phyloP scores from a whole-genome alignment of 768 basidiomycete species.

The Dentipellis sp. region DNA sequence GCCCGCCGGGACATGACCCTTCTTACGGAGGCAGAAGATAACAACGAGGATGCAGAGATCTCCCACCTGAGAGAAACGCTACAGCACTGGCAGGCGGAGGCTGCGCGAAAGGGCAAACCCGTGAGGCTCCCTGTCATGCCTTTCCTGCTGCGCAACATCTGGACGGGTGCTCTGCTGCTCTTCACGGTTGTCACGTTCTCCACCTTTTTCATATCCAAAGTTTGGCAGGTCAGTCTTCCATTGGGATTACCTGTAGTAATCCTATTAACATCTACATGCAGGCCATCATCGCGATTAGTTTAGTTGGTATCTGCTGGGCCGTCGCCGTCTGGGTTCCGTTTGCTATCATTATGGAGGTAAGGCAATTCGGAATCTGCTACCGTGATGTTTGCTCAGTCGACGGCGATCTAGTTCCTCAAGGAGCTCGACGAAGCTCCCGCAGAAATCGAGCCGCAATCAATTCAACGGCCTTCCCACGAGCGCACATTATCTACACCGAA shows the following conservation, averaged over 20 bases:
- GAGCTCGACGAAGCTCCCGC: conserved; percentile 7
- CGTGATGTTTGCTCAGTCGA: background rate
- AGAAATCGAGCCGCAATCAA: background rate
- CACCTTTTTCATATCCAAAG: conserved; percentile 81
- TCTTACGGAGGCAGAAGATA: conserved; percentile 59
- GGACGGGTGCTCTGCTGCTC: conserved; percentile 79
- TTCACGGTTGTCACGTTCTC: conserved; percentile 74
- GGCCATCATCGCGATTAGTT: conserved; percentile 74
- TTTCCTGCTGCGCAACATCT: conserved; percentile 86
- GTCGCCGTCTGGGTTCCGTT: conserved; percentile 98
- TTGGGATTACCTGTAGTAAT: background rate
- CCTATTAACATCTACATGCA: conserved; percentile 18
- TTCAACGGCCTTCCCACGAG: conserved; percentile 36
- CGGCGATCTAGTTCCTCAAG: conserved; percentile 9
- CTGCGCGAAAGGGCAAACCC: conserved; percentile 62
- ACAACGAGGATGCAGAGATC: conserved; percentile 68
- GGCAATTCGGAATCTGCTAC: conserved; percentile 11
- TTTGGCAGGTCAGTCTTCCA: conserved; percentile 43
- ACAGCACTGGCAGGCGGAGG: conserved; percentile 78
- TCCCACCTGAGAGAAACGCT: conserved; percentile 63
- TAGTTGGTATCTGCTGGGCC: conserved; percentile 93
- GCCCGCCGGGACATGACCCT: conserved; percentile 75
- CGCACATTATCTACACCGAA: conserved; percentile 46
- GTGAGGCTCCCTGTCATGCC: conserved; percentile 82
- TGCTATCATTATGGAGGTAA: conserved; percentile 93